Evolutionary conservation across 2,329 filamentous ascomycete species (phyloP).

Genomic region (Calonectria multiphialidica): DNA sequence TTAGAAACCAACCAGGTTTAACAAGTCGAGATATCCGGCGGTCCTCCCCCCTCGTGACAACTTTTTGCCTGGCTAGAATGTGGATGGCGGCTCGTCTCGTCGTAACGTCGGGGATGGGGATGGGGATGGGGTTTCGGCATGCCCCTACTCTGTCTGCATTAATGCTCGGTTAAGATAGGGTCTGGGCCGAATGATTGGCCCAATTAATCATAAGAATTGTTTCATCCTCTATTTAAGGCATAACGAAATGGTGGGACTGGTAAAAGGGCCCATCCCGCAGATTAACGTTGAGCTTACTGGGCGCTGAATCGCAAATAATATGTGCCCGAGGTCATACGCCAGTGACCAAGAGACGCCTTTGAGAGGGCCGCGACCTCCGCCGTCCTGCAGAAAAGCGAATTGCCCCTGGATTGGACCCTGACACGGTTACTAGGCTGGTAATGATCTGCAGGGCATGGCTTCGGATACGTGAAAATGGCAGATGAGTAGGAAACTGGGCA

Average conservation of each 20-base stretch:
- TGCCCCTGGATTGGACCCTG: slow-evolving; percentile 21
- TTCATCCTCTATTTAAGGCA: not conserved
- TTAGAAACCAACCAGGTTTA: not conserved
- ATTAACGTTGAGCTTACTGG: not conserved
- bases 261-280: not conserved
- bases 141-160: not conserved
- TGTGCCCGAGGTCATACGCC: slow-evolving; percentile 4
- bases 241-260: not conserved
- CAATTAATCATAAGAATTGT: not conserved
- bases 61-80: not conserved
- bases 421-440: not conserved
- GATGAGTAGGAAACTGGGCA: not conserved
- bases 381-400: not conserved
- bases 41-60: too few relatives aligned
- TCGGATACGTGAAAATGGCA: not conserved
- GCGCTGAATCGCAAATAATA: slow-evolving; percentile 11
- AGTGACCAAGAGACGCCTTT: slow-evolving; percentile 10
- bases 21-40: not conserved
- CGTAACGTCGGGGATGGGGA: not conserved
- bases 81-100: not conserved
- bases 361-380: not conserved
- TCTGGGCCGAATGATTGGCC: not conserved
- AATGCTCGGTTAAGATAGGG: not conserved
- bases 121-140: not conserved
- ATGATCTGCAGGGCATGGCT: slow-evolving; percentile 13